Conservation (phyloP, 257 asterid genomes). For the Sherardia arvensis region DNA sequence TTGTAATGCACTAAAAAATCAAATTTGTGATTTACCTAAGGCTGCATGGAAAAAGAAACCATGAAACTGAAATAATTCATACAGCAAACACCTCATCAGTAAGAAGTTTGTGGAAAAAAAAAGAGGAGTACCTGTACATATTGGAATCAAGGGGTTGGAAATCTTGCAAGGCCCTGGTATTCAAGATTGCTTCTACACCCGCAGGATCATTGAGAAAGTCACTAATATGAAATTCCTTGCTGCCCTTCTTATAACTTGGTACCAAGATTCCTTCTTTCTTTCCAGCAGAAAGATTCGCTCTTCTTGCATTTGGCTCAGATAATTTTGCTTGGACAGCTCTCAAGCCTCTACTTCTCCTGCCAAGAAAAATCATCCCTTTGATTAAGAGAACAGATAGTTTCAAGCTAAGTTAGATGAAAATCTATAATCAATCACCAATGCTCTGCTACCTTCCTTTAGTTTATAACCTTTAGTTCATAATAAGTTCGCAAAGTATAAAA, state of each 20-base stretch:
- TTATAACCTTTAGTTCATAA: not conserved
- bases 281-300: constrained; percentile 56
- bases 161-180: constrained; percentile 61
- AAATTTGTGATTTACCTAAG: not conserved
- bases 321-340: constrained; percentile 30
- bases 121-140: constrained; percentile 44
- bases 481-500: not conserved
- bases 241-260: constrained; percentile 37
- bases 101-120: not conserved
- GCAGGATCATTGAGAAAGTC: constrained; percentile 67
- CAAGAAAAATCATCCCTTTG: not conserved
- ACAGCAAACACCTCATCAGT: not conserved
- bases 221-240: constrained; percentile 30
- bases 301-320: constrained; percentile 45
- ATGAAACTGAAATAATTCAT: not conserved
- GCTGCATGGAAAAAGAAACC: not conserved
- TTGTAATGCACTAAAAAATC: not conserved
- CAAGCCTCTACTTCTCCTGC: constrained; percentile 33
- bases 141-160: constrained; percentile 60
- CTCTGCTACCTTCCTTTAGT: not conserved
- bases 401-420: not conserved
- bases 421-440: not conserved
- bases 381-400: too few species aligned
- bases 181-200: constrained; percentile 71
- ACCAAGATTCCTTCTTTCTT: constrained; percentile 62